phyloP scores from a whole-genome alignment of 306 rosid genomes.

The Datisca glomerata region DNA sequence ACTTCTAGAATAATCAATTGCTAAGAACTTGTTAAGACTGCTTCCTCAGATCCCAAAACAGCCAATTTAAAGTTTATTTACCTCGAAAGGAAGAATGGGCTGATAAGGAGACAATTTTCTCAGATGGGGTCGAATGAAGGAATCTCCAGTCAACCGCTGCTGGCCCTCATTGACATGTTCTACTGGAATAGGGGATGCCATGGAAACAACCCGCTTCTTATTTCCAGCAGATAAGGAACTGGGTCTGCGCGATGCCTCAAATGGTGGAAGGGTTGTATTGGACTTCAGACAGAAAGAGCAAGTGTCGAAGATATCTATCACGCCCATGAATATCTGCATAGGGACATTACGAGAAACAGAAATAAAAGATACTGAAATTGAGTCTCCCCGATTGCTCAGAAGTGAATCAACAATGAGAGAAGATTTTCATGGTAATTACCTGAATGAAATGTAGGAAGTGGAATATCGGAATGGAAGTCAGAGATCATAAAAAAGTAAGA shows the following conservation, averaged over 20 bases:
- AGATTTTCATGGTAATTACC: too few species aligned
- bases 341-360: not conserved
- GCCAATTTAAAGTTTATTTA: slow-evolving; percentile 12
- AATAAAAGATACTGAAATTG: not conserved
- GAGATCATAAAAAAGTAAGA: too few species aligned
- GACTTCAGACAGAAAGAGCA: slow-evolving; percentile 20
- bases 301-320: slow-evolving; percentile 22
- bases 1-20: too few species aligned
- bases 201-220: slow-evolving; percentile 29
- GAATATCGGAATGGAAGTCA: too few species aligned
- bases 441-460: too few species aligned
- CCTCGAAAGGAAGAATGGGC: slow-evolving; percentile 95
- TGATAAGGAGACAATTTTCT: slow-evolving; percentile 79
- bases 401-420: too few species aligned
- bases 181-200: slow-evolving; percentile 49
- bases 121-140: slow-evolving; percentile 77
- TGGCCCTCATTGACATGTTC: slow-evolving; percentile 30
- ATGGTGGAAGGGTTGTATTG: slow-evolving; percentile 9
- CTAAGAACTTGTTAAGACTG: too few species aligned
- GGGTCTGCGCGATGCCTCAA: slow-evolving; percentile 19
- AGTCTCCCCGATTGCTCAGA: not conserved
- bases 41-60: too few species aligned
- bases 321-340: slow-evolving; percentile 46
- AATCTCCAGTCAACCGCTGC: slow-evolving; percentile 46
- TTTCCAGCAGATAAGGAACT: slow-evolving; percentile 23